These are phyloP conservation scores for Xanthoconium separans DNA, from an alignment of 1,284 basidiomycete species.

Conservation along the genomic window DNA sequence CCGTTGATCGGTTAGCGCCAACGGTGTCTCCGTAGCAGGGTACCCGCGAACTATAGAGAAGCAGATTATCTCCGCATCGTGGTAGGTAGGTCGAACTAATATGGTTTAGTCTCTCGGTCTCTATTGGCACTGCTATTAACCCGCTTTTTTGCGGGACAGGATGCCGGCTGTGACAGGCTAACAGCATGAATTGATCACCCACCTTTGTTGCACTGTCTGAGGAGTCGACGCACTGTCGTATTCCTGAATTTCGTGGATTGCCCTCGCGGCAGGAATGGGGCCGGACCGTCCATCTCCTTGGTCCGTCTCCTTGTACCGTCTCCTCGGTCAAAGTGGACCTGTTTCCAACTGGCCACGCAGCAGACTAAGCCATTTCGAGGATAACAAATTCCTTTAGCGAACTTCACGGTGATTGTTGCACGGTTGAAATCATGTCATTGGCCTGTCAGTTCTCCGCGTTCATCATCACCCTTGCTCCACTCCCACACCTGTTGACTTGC, in stretches of 20 bases:
- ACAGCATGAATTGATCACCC: conserved; percentile 1
- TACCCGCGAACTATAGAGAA: conserved; percentile 17
- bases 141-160: neutral
- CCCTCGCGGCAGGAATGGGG: neutral
- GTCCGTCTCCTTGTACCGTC: neutral
- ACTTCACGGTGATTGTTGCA: neutral
- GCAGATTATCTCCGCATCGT: conserved; percentile 23
- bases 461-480: conserved; percentile 4
- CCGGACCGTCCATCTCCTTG: too few relatives aligned
- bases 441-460: conserved; percentile 12
- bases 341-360: conserved; percentile 3
- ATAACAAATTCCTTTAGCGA: conserved; percentile 8
- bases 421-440: conserved; percentile 5
- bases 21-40: neutral
- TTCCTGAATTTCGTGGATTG: neutral
- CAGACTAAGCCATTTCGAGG: conserved; percentile 22
- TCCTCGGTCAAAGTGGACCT: neutral
- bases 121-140: neutral
- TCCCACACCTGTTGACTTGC: conserved; percentile 19
- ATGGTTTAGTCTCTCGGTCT: conserved; percentile 12
- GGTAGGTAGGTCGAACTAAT: conserved; percentile 4
- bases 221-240: neutral
- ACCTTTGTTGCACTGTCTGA: neutral
- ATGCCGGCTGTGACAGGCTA: neutral
- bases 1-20: conserved; percentile 7